Base-by-base conservation (phyloP, 2,329 filamentous ascomycete species). In the Sclerotinia spermophila region DNA sequence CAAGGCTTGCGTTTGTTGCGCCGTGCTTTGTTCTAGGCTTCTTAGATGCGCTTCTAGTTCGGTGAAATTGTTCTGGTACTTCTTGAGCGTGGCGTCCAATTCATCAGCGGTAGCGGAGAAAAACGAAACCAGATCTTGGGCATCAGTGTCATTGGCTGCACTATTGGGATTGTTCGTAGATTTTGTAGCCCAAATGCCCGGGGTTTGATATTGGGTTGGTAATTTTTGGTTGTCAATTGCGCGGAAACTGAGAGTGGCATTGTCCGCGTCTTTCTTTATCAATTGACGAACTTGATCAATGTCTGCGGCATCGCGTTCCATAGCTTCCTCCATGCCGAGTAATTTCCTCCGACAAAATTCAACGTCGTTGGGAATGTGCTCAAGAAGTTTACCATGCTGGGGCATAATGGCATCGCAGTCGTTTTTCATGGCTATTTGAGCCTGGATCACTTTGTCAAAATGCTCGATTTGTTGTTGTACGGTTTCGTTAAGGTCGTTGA, bases 401-500 rank as follows among this genome's bases (percentile, higher is more conserved):
- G 87, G 87, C 51, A 92, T 82, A 68, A 92, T 90, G 27, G 88
- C 87, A 73, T 92, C 89, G 71, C 95, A 90, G 75, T 96, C 88
- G 75, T 91, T 88, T 78, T 92, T 90, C 80, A 91, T 90, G 71
- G 86, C 86, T 77, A 97, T 94, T 79, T 96, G 93, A 68, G 86
- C 86, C 76, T 93, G 88, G 76, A 99, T 95, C 74, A 90, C 88
- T 71, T 87, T 87, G 81, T 99, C 95, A 73, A 97, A 88, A 15
- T 85, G 82, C 73, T 92, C 88, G 73, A 99, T 92, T 75, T 93
- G 83, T 73, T 89, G 87, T 78, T 97, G 93, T 24, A 97, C 84
- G 42, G 92, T 89, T 75, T 95, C 91, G 72, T 92, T 89, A 40
- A 97, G 89, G 80, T 97, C 95, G 79, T 94, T 93, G 83, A 96